phyloP scores from a whole-genome alignment of 148 eudicot genomes.

The Amaranthus cruentus region DNA sequence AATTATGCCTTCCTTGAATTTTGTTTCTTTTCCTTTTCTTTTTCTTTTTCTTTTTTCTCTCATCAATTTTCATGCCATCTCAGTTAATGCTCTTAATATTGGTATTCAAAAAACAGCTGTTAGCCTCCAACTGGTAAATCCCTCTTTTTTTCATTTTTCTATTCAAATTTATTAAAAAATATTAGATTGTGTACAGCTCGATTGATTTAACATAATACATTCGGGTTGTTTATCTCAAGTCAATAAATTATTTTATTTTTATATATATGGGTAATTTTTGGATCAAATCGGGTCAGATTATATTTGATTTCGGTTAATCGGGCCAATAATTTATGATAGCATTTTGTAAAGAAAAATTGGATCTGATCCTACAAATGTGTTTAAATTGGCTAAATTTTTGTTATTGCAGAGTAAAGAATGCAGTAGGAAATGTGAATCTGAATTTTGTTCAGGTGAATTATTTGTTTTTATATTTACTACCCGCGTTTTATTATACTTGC shows the following conservation, averaged over 20 bases:
- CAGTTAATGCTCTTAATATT: constrained; percentile 44
- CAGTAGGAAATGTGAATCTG: constrained; percentile 68
- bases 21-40: constrained; percentile 15
- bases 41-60: constrained; percentile 12
- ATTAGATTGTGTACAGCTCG: no score
- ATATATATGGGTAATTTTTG: neutral
- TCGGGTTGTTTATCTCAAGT: no score
- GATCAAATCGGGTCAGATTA: no score
- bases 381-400: neutral
- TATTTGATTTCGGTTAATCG: no score
- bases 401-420: constrained; percentile 47
- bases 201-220: no score
- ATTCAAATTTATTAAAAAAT: no score
- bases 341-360: neutral
- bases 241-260: neutral
- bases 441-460: constrained; percentile 50
- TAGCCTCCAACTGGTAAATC: neutral
- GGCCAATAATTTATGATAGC: neutral
- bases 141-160: neutral
- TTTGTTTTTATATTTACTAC: neutral
- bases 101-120: constrained; percentile 37
- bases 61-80: constrained; percentile 19
- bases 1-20: constrained; percentile 23
- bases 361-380: neutral
- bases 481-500: neutral